Evolutionary conservation across 1,284 basidiomycete species (phyloP).

Genomic region (Sporisorium sorghi): DNA sequence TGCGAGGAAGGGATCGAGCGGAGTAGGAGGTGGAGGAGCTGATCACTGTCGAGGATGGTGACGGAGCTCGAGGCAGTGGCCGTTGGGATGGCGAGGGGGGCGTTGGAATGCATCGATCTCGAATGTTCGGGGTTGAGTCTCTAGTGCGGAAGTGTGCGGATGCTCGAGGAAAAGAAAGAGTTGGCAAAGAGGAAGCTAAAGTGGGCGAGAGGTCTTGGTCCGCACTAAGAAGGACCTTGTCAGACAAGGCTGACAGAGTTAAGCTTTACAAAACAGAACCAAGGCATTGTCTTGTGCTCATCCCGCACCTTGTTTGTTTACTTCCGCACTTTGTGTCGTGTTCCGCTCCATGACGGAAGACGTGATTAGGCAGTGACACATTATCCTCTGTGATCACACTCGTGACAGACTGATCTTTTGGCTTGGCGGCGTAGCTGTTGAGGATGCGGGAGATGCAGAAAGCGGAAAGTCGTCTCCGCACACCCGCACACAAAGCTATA

Average conservation of each 20-base stretch:
- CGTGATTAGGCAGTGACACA: constrained; percentile 1
- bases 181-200: neutral
- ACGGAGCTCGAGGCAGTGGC: neutral
- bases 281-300: neutral
- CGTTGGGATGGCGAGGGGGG: neutral
- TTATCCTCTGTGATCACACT: neutral
- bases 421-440: neutral
- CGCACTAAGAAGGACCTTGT: neutral
- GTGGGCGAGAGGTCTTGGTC: neutral
- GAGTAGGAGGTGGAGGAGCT: constrained; percentile 17
- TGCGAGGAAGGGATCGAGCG: constrained; percentile 22
- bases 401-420: neutral
- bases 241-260: neutral
- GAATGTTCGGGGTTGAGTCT: neutral
- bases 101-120: constrained; percentile 1
- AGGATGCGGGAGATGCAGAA: too few species aligned
- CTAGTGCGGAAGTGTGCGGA: neutral
- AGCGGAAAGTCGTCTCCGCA: constrained; percentile 3
- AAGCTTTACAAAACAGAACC: neutral
- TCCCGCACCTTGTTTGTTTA: constrained; percentile 2
- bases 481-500: constrained; percentile 8
- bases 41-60: constrained; percentile 4
- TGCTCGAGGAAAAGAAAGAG: neutral
- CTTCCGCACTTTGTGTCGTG: neutral
- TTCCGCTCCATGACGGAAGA: neutral